A percentile compares a stretch with the other conserved stretches of the same genome.
These are phyloP conservation scores for Epicoccum sorghinum DNA, from an alignment of 2,329 filamentous ascomycete genomes.

Conservation along the genomic window DNA sequence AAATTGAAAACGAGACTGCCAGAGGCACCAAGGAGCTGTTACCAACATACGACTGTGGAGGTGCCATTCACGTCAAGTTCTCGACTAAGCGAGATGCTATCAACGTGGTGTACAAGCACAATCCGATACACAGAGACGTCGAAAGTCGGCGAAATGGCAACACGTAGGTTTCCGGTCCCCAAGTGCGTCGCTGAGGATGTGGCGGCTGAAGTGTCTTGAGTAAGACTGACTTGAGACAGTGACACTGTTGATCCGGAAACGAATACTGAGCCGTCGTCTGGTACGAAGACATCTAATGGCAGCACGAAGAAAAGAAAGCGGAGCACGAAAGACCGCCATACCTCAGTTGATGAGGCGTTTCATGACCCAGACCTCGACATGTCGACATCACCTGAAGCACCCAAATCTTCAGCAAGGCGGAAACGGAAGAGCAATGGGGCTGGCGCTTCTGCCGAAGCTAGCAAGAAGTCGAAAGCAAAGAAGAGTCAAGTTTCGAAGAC, in stretches of 20 bases:
- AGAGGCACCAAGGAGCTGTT: slow-evolving; percentile 3
- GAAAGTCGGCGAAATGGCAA: slow-evolving; percentile 22
- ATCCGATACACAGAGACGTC: slow-evolving; percentile 39
- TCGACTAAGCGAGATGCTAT: slow-evolving; percentile 43
- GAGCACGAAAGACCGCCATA: slow-evolving; percentile 19
- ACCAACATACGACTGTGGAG: slow-evolving; percentile 42
- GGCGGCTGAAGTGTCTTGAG: background rate
- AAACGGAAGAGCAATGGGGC: slow-evolving; percentile 27
- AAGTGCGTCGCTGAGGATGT: background rate
- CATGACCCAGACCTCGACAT: slow-evolving; percentile 25
- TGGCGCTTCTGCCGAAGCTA: background rate
- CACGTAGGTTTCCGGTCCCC: slow-evolving; percentile 21
- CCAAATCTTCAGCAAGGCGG: slow-evolving; percentile 25
- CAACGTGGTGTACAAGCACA: slow-evolving; percentile 46
- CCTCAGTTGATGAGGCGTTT: slow-evolving; percentile 17
- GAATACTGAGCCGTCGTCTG: background rate
- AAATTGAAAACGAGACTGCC: slow-evolving; percentile 6
- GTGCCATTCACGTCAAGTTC: slow-evolving; percentile 44
- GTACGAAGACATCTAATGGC: background rate
- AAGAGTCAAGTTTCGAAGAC: slow-evolving; percentile 18
- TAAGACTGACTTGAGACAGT: background rate
- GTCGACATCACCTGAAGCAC: slow-evolving; percentile 29
- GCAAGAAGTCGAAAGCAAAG: slow-evolving; percentile 20
- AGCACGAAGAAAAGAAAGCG: slow-evolving; percentile 25
- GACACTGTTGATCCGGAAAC: background rate